phyloP scores from a whole-genome alignment of 2,329 filamentous ascomycete genomes.

The Saccharata proteae region DNA sequence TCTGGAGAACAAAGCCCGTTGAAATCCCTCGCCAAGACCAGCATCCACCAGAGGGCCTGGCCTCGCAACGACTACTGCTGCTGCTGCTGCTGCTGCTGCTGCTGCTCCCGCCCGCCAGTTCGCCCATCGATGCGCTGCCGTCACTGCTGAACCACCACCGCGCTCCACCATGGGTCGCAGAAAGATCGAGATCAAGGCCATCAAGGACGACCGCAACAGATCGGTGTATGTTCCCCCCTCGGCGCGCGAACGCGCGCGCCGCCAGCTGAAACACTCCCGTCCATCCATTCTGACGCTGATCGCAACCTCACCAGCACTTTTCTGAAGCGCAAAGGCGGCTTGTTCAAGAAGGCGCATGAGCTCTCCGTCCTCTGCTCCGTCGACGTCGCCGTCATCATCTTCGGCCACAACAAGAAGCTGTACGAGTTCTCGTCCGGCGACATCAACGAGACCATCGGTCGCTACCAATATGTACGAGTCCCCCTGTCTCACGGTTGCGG shows the following conservation, averaged over 20 bases:
- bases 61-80: too few relatives aligned
- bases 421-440: constrained; percentile 95
- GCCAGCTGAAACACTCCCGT: constrained; percentile 2
- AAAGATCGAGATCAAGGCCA: constrained; percentile 99
- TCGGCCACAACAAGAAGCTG: constrained; percentile 96
- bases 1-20: constrained; percentile 9
- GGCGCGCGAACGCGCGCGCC: not conserved
- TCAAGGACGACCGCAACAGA: constrained; percentile 96
- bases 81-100: constrained; percentile 3
- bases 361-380: constrained; percentile 95
- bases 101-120: constrained; percentile 5
- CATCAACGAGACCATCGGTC: constrained; percentile 78
- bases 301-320: constrained; percentile 58
- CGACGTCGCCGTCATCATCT: constrained; percentile 97
- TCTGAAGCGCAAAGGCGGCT: constrained; percentile 92
- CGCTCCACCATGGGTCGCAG: constrained; percentile 67
- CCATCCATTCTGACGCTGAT: constrained; percentile 14
- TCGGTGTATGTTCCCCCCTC: constrained; percentile 67
- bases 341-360: constrained; percentile 99
- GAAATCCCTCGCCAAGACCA: too few relatives aligned
- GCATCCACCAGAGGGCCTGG: too few relatives aligned
- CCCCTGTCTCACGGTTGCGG: constrained; percentile 2
- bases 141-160: constrained; percentile 3
- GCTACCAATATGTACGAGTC: constrained; percentile 74
- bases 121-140: constrained; percentile 4